Percentiles rank a stretch among this genome's conserved stretches.
These are phyloP conservation scores for Globisporangium ultimum DNA, from an alignment of 352 stramenopile genomes.

Conservation along the genomic window DNA sequence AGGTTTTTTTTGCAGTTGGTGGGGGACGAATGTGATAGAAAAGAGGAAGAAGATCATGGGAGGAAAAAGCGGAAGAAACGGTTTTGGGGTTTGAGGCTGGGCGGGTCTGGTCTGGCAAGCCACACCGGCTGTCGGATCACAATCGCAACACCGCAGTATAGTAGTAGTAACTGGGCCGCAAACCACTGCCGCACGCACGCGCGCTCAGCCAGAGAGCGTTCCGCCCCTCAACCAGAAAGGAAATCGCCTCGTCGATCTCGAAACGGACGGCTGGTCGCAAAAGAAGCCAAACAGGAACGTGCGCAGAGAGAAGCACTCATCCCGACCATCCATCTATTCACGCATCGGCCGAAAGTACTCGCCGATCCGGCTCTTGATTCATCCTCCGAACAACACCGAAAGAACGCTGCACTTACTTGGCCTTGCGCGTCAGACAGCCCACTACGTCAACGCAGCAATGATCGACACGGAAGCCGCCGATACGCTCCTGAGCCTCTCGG, in stretches of 20 bases:
- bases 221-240: background rate
- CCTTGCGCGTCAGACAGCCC: no score
- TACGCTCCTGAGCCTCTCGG: constrained; percentile 79
- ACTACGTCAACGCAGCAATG: constrained; percentile 20
- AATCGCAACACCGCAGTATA: background rate
- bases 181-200: background rate
- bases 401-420: background rate
- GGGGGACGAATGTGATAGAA: background rate
- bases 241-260: background rate
- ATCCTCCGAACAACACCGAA: background rate
- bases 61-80: background rate
- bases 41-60: background rate
- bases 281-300: background rate
- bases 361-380: background rate
- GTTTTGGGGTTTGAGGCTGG: background rate
- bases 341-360: background rate
- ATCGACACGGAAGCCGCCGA: constrained; percentile 72
- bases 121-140: background rate
- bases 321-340: background rate
- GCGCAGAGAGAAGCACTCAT: background rate
- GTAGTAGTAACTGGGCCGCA: background rate
- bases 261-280: background rate
- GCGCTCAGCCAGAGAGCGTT: background rate
- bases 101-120: background rate
- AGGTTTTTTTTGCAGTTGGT: background rate